A percentile compares a stretch with the other conserved stretches of the same genome.
These are phyloP conservation scores for Trichoderma pleuroti DNA, from an alignment of 2,329 filamentous ascomycete species.

Conservation along the genomic window DNA sequence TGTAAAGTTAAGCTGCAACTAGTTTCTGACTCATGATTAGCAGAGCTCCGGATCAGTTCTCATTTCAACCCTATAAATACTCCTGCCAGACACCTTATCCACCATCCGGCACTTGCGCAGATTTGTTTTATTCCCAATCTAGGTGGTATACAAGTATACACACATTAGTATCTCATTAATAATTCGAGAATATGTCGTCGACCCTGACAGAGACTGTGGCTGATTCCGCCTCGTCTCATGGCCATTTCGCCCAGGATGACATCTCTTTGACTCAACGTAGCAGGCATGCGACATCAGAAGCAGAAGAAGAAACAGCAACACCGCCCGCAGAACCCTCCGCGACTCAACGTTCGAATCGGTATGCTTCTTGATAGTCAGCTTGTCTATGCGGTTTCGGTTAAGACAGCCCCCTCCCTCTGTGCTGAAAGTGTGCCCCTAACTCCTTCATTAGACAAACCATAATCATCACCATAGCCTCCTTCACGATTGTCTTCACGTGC, in stretches of 20 bases:
- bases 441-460: not conserved
- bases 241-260: not conserved
- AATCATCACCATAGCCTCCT: not conserved
- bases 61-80: not conserved
- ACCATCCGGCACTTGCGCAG: not conserved
- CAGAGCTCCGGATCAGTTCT: not conserved
- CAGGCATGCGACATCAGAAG: not conserved
- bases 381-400: not conserved
- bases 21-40: not conserved
- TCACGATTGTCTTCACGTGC: constrained; percentile 8
- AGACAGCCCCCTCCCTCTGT: not conserved
- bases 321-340: not conserved
- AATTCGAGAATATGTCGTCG: not conserved
- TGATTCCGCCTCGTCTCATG: not conserved
- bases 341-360: not conserved
- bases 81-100: not conserved
- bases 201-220: not conserved
- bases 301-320: not conserved
- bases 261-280: constrained; percentile 3
- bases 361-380: not conserved
- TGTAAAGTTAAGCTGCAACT: not conserved
- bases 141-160: not conserved
- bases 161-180: not conserved
- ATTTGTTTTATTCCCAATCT: not conserved
- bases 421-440: not conserved